These are phyloP conservation scores for Aspergillus versicolor DNA, from an alignment of 2,329 filamentous ascomycete species.

Conservation along the genomic window DNA sequence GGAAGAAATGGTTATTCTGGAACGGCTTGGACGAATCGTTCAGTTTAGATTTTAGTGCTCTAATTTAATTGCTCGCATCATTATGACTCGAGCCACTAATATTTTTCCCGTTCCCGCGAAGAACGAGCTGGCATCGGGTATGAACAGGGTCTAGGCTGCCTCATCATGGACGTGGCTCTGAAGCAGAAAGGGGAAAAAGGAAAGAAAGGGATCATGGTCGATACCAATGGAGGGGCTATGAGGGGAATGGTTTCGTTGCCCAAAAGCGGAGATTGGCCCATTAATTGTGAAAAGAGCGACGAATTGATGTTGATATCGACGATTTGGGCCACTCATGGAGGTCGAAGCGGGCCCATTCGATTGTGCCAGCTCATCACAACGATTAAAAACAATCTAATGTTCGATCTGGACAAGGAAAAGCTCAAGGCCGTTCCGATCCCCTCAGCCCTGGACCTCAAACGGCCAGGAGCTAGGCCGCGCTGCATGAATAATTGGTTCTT, in stretches of 20 bases:
- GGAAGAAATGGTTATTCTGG: conserved; percentile 21
- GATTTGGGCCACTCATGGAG: conserved; percentile 18
- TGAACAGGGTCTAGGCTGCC: conserved; percentile 18
- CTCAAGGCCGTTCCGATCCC: conserved; percentile 12
- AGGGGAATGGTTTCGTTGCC: conserved; percentile 22
- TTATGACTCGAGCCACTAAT: conserved; percentile 9
- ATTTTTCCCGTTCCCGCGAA: conserved; percentile 11
- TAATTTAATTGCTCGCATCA: conserved; percentile 12
- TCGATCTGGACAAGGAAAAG: conserved; percentile 12
- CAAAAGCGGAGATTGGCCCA: conserved; percentile 31
- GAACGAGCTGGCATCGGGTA: conserved; percentile 21
- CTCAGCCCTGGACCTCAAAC: conserved; percentile 20
- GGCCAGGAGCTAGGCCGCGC: conserved; percentile 27
- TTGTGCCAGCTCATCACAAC: conserved; percentile 33
- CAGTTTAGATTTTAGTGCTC: conserved; percentile 2
- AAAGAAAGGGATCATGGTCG: conserved; percentile 7
- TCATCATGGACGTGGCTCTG: conserved; percentile 17
- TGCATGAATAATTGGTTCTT: conserved; percentile 28
- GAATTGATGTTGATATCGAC: conserved; percentile 24
- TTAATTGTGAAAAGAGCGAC: conserved; percentile 17
- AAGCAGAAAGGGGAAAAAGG: conserved; percentile 6
- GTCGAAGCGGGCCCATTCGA: conserved; percentile 23
- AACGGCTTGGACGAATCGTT: conserved; percentile 28
- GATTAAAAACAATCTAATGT: conserved; percentile 14
- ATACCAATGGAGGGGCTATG: conserved; percentile 10